Evolutionary conservation across 768 basidiomycete genomes (phyloP), one percentile per base, ranked within the genome.

Genomic region (Cantharellus cinnabarinus): DNA sequence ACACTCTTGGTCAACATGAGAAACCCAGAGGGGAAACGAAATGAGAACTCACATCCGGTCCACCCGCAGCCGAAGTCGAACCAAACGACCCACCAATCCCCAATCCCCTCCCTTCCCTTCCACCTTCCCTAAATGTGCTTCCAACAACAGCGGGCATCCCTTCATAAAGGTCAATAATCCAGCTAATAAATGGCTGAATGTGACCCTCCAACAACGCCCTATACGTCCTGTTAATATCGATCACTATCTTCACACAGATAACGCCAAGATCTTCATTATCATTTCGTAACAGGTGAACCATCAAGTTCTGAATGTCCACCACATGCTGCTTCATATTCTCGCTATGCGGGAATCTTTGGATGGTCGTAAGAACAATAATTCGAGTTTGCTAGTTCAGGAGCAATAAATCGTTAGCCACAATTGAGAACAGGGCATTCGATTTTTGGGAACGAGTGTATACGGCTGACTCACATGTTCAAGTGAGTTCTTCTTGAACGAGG

Each of bases 181-280:
- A 76, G 14, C 80, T 74, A 61, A 91, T 77, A 71, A 94, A 90
- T 57, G 89, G 84, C 42, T 78, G 71, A 53, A 90, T 75, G 56
- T 80, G 76, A 4, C 86, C 81, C 63, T 89, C 88, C 14, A 79
- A 78, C 54, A 85, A 71, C 5, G 77, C 70, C 65, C 85, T 79
- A 68, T 85, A 87, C 56, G 77, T 79, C 55, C 94, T 80, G 66
- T 87, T 79, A 29, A 91, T 75, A 71, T 99, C 94, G 60, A 89
- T 83, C 66, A 95, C 76, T 59, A 82, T 85, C 71, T 97, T 98
- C 76, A 91, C 89, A 59, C 84, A 85, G 2, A 82, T 77, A 40
- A 84, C 77, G 2, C 88, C 95, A 66, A 91, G 93, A 68, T 99
- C 95, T 71, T 99, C 95, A 68, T 95, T 97, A 72, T 99, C 95